phyloP scores from a whole-genome alignment of 2,329 filamentous ascomycete genomes.

The Neofusicoccum parvum region DNA sequence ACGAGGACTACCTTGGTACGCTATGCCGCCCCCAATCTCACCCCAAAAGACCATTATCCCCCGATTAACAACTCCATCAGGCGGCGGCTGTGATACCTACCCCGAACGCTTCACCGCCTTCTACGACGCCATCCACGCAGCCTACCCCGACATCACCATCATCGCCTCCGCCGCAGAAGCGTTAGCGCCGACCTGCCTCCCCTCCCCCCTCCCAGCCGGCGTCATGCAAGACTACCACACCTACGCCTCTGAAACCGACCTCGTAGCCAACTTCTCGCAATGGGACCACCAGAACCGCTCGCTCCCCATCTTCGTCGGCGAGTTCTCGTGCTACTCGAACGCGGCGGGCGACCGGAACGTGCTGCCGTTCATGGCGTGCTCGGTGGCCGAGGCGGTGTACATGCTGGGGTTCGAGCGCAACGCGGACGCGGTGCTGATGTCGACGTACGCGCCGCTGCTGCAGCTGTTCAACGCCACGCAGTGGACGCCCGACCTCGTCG shows the following conservation, averaged over 20 bases:
- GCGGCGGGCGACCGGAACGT: background rate
- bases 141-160: constrained; percentile 60
- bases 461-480: constrained; percentile 20
- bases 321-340: constrained; percentile 6
- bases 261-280: constrained; percentile 53
- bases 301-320: constrained; percentile 16
- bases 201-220: constrained; percentile 31
- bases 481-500: constrained; percentile 17
- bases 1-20: constrained; percentile 63
- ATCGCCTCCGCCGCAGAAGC: constrained; percentile 49
- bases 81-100: constrained; percentile 41
- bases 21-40: no score
- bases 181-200: constrained; percentile 25
- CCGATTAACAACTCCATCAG: no score
- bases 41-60: no score
- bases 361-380: constrained; percentile 38
- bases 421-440: constrained; percentile 52
- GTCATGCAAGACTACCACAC: constrained; percentile 53
- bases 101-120: constrained; percentile 62
- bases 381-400: constrained; percentile 66
- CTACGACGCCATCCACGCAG: constrained; percentile 59
- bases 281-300: constrained; percentile 31
- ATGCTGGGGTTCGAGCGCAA: constrained; percentile 68
- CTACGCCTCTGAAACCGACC: constrained; percentile 39
- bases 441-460: constrained; percentile 16